Conservation (phyloP, 345 rosid genomes). For the Brassica rapa region DNA sequence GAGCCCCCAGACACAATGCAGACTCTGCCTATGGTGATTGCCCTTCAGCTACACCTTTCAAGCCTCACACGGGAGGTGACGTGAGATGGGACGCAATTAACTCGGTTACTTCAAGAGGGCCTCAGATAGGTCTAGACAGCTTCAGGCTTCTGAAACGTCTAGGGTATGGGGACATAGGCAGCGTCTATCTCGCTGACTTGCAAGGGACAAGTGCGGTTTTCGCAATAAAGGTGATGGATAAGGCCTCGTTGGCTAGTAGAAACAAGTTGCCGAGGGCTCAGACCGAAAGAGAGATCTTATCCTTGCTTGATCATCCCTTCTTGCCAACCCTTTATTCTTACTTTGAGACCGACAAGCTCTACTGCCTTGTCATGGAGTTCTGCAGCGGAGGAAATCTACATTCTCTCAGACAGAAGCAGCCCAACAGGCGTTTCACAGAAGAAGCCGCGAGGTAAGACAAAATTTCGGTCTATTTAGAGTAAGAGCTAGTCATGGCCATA, state of each 20-base stretch:
- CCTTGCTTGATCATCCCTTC: constrained; percentile 71
- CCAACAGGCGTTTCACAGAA: constrained; percentile 62
- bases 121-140: constrained; percentile 62
- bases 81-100: constrained; percentile 85
- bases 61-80: constrained; percentile 93
- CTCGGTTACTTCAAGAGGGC: constrained; percentile 44
- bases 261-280: constrained; percentile 77
- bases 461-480: neutral
- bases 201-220: constrained; percentile 68
- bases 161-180: constrained; percentile 92
- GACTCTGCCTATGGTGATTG: constrained; percentile 47
- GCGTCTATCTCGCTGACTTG: constrained; percentile 71
- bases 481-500: neutral
- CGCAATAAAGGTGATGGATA: constrained; percentile 87
- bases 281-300: constrained; percentile 66
- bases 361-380: constrained; percentile 76
- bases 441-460: constrained; percentile 59
- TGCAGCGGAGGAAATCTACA: constrained; percentile 84
- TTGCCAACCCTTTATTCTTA: constrained; percentile 69
- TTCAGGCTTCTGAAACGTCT: constrained; percentile 83
- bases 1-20: constrained; percentile 35
- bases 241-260: constrained; percentile 82
- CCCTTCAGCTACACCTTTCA: constrained; percentile 47
- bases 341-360: constrained; percentile 72
- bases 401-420: constrained; percentile 78